Evolutionary conservation across 1,284 basidiomycete genomes (phyloP), one percentile per base, ranked within the genome.

Genomic region (Cryptococcus amylolentus): DNA sequence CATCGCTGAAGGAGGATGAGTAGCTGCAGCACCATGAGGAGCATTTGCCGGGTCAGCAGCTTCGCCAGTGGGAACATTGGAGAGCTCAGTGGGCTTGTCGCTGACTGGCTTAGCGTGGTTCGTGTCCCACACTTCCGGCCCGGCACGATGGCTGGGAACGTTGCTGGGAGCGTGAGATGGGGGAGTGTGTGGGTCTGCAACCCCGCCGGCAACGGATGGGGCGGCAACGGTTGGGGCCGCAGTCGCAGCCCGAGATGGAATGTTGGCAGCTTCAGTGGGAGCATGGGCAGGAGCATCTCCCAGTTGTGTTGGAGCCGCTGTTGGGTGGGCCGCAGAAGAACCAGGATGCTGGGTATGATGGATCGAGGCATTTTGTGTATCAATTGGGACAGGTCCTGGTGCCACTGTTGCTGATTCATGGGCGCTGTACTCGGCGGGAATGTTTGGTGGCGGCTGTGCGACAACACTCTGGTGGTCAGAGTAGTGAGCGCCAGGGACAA

Each of bases 111-210:
- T 64, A 5, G 65, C 47, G 52, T 64, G 68, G 55, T 74, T 74
- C 27, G 71, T 72, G 14, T 63, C 60, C 67, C 68, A 72, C 3
- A 67, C 60, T 13, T 55, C 41, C 43, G 61, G 61, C 5, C 51
- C 44, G 28, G 52, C 16, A 47, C 64, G 49, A 14, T 20, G n/a
- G 12, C 49, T 55, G 14, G 57, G 54, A 7, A 56, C 57, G n/a
- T 56, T 60, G 49, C 44, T 59, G 18, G 37, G 18, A 16, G 39
- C 49, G 27, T 18, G n/a, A 28, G 46, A 27, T 18, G 46, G 8
- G 20, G 35, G 35, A 2, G 10, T 44, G 42, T 14, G 20, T 4
- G 42, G 42, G 18, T 18, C 14, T n/a, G 42, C n/a, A 44, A 26
- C 13, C 9, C 18, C n/a, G 3, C 42, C 20, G 5, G 18, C 42